Percentiles rank a stretch among this genome's conserved stretches.
Conservation (phyloP, 495 filamentous ascomycete species). For the Trypethelium eluteriae region DNA sequence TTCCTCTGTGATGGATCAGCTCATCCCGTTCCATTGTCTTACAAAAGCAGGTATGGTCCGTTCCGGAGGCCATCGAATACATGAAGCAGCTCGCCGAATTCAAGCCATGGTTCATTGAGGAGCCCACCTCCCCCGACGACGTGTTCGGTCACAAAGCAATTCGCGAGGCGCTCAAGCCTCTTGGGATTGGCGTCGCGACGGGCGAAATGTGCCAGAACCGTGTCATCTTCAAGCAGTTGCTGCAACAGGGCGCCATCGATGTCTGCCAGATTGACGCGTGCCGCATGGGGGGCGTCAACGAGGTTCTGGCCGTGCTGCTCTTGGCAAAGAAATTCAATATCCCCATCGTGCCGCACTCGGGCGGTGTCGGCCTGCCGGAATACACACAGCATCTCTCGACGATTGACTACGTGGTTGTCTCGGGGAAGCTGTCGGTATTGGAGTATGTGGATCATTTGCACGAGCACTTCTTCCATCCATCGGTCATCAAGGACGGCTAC, state of each 20-base stretch:
- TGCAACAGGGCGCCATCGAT: conserved; percentile 71
- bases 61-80: conserved; percentile 82
- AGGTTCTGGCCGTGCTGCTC: conserved; percentile 82
- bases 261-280: conserved; percentile 90
- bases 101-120: conserved; percentile 95
- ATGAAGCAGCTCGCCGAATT: conserved; percentile 77
- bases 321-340: conserved; percentile 81
- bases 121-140: conserved; percentile 91
- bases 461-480: conserved; percentile 83
- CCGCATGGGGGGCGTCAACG: conserved; percentile 84
- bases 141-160: conserved; percentile 82
- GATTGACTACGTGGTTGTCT: conserved; percentile 87
- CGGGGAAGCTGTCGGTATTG: conserved; percentile 68
- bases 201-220: conserved; percentile 97
- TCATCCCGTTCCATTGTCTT: neutral
- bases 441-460: conserved; percentile 93
- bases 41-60: conserved; percentile 63
- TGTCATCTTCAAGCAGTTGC: conserved; percentile 87
- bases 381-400: conserved; percentile 92
- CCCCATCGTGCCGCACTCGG: conserved; percentile 81
- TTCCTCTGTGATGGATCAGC: neutral
- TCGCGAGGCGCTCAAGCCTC: conserved; percentile 63
- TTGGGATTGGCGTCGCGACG: conserved; percentile 79
- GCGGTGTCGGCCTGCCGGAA: conserved; percentile 85
- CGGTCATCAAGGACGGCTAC: conserved; percentile 73